Conservation (phyloP, 2,329 filamentous ascomycete genomes). For the Stromatinia cepivora region DNA sequence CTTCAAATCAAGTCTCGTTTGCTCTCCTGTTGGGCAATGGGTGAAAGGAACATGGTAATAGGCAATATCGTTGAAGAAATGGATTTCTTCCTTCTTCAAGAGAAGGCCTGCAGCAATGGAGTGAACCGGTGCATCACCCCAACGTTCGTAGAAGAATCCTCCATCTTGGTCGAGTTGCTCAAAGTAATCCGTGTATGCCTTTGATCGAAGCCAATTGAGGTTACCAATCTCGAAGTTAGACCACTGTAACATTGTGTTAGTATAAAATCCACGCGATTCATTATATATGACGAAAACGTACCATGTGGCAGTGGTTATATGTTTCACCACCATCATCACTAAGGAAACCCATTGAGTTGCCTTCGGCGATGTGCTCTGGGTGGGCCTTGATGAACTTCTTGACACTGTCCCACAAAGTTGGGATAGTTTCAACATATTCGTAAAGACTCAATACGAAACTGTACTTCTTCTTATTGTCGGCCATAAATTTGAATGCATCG, state of each 20-base stretch:
- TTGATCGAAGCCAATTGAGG: constrained; percentile 87
- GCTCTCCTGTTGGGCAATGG: constrained; percentile 90
- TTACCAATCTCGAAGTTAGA: constrained; percentile 98
- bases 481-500: constrained; percentile 96
- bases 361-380: constrained; percentile 81
- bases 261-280: not conserved
- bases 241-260: constrained; percentile 61
- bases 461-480: constrained; percentile 96
- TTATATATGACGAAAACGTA: constrained; percentile 49
- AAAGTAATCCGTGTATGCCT: constrained; percentile 90
- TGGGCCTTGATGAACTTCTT: constrained; percentile 92
- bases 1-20: constrained; percentile 78
- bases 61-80: constrained; percentile 99
- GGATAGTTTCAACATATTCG: constrained; percentile 93
- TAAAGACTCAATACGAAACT: constrained; percentile 93
- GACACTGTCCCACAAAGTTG: constrained; percentile 90
- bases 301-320: constrained; percentile 98
- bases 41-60: constrained; percentile 99
- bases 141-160: constrained; percentile 98
- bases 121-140: constrained; percentile 96
- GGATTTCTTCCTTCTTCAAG: constrained; percentile 88
- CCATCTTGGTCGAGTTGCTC: constrained; percentile 83
- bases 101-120: constrained; percentile 91
- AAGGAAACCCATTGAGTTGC: constrained; percentile 87
- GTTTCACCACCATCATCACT: constrained; percentile 88